phyloP scores from a whole-genome alignment of 2,329 filamentous ascomycete genomes.

The Stagonosporopsis cucurbitacearum region DNA sequence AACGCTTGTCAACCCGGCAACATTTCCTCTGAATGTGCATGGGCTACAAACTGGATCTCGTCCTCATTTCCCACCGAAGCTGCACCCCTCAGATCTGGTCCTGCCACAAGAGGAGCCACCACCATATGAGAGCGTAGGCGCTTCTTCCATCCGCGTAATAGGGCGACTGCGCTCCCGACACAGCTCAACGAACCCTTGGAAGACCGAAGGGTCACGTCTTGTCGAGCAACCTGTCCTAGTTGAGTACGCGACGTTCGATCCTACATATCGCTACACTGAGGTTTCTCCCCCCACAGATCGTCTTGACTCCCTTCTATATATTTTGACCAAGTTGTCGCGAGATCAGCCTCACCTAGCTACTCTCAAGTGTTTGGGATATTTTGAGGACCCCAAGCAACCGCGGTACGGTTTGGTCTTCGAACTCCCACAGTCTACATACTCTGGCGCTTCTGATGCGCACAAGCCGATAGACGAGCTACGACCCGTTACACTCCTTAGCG shows the following conservation, averaged over 20 bases:
- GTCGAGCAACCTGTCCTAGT: slow-evolving; percentile 66
- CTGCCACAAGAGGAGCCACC: slow-evolving; percentile 57
- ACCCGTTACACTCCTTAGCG: slow-evolving; percentile 55
- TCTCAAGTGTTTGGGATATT: slow-evolving; percentile 71
- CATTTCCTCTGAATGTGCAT: slow-evolving; percentile 35
- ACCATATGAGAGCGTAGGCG: slow-evolving; percentile 56
- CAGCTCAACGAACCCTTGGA: slow-evolving; percentile 49
- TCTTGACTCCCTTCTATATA: slow-evolving; percentile 50
- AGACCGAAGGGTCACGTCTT: slow-evolving; percentile 43
- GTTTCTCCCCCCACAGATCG: slow-evolving; percentile 55
- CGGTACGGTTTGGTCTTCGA: slow-evolving; percentile 78
- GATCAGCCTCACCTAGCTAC: slow-evolving; percentile 48
- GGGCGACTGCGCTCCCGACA: slow-evolving; percentile 50
- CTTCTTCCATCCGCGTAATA: slow-evolving; percentile 54
- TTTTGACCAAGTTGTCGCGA: slow-evolving; percentile 39
- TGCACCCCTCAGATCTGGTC: slow-evolving; percentile 52
- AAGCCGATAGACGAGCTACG: slow-evolving; percentile 44
- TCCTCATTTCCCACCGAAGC: slow-evolving; percentile 50
- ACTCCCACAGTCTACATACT: slow-evolving; percentile 63
- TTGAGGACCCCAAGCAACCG: slow-evolving; percentile 73
- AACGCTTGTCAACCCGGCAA: slow-evolving; percentile 53
- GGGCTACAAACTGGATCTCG: slow-evolving; percentile 21
- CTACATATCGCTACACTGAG: slow-evolving; percentile 55
- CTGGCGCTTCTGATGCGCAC: slow-evolving; percentile 62
- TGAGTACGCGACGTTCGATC: slow-evolving; percentile 68